Evolutionary conservation across 768 basidiomycete genomes (phyloP), one percentile per base, ranked within the genome.

Genomic region (Mycena rosella): DNA sequence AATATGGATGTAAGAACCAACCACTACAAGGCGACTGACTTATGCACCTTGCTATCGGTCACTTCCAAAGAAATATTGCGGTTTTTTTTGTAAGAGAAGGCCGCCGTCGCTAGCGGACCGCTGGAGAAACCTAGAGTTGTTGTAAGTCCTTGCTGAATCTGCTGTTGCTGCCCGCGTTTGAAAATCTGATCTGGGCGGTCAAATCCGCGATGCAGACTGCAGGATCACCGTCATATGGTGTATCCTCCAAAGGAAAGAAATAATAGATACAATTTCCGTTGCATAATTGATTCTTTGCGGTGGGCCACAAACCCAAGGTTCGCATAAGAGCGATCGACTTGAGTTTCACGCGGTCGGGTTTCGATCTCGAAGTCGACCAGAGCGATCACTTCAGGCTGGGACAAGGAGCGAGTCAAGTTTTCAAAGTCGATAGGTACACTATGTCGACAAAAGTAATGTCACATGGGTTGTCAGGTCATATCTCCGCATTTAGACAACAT

Each of bases 301-400:
- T 65, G 63, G 2, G 63, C 54, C 17, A 65, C 34, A 51, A 64
- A 57, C 0, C 63, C 63, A 32, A 64, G 57, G 44, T 20, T 63
- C 20, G 53, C 61, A 18, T 63, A 55, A 3, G 62, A 63, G 18
- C 63, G 63, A 57, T 64, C 63, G 3, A 64, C 27, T 17, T 40
- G 34, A 15, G 63, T 51, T 44, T 57, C 47, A 15, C 55, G 45
- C 10, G 54, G 63, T 26, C 32, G 44, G 17, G 30, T 54, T 51
- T 56, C 45, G 22, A 64, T 64, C 27, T 57, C 34, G 45, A 64
- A 36, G 13, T 64, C 54, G 40, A 57, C 47, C 13, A 47, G 27
- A 27, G 54, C 63, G 14, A 57, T 40, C 11, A 64, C 63, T 40
- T 64, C 63, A 3, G 55, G 52, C 22, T 24, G 54, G n/a, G 55